A percentile compares a stretch with the other conserved stretches of the same genome.
These are phyloP conservation scores for Desmodesmus armatus DNA, from an alignment of 139 green algal genomes.

Conservation along the genomic window DNA sequence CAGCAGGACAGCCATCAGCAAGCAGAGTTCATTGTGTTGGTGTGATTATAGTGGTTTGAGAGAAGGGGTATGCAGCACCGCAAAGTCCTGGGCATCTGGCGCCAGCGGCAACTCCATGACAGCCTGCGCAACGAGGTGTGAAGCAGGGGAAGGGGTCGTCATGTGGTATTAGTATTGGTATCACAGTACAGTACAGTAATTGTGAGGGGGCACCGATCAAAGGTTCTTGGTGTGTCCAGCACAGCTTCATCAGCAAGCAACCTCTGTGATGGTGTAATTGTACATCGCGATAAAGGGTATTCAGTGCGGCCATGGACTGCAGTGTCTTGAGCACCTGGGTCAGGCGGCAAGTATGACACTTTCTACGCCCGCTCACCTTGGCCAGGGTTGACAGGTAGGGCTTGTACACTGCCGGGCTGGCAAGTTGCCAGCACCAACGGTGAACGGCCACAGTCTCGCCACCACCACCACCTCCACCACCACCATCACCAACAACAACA, in stretches of 20 bases:
- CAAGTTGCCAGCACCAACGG: background rate
- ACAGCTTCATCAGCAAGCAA: background rate
- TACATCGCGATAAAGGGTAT: background rate
- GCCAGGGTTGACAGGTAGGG: no score
- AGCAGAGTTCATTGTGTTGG: background rate
- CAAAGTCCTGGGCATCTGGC: background rate
- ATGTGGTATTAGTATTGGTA: background rate
- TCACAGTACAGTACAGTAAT: background rate
- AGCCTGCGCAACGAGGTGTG: background rate
- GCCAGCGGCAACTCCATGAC: constrained; percentile 23
- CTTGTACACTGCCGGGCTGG: background rate
- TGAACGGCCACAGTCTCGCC: background rate
- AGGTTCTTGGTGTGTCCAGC: background rate
- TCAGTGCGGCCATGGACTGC: background rate
- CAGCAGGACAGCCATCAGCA: background rate
- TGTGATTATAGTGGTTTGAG: background rate
- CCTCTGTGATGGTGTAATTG: background rate
- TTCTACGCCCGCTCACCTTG: background rate
- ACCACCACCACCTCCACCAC: background rate
- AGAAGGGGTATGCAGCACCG: background rate
- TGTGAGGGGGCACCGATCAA: background rate
- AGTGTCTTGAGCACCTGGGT: background rate
- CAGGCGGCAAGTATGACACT: background rate
- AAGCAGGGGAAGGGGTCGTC: background rate
- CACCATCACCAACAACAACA: background rate